phyloP scores from a whole-genome alignment of 75 land plant species.

The Cunninghamia lanceolata region DNA sequence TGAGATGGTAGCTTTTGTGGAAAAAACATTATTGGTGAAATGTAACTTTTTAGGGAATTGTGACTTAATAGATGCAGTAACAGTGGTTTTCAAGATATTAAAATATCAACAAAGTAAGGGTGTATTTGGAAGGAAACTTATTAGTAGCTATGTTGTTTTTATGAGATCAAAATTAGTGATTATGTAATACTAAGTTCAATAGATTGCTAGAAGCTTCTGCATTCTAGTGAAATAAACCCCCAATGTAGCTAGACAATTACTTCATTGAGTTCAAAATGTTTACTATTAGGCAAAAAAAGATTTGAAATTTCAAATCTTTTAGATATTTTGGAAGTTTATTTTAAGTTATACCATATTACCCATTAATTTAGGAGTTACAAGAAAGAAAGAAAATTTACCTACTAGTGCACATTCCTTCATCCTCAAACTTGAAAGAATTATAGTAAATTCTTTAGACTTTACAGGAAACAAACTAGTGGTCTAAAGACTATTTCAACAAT shows the following conservation, averaged over 20 bases:
- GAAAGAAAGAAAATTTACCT: constrained; percentile 24
- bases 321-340: not conserved
- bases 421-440: constrained; percentile 44
- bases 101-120: too few relatives aligned
- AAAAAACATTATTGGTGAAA: not conserved
- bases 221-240: not conserved
- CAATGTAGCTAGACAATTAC: not conserved
- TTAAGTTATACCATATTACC: too few relatives aligned
- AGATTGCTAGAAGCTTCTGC: not conserved
- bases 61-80: too few relatives aligned
- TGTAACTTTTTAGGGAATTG: not conserved
- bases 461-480: constrained; percentile 69
- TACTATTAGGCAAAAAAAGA: not conserved
- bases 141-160: too few relatives aligned
- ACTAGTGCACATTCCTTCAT: constrained; percentile 46
- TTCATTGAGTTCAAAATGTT: not conserved
- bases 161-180: too few relatives aligned
- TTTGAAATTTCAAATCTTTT: not conserved
- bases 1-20: not conserved
- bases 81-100: too few relatives aligned
- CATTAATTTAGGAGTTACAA: not conserved
- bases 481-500: constrained; percentile 67
- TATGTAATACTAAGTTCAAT: too few relatives aligned
- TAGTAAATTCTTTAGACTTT: constrained; percentile 46
- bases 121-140: too few relatives aligned